Evolutionary conservation across 257 asterid genomes (phyloP).

Genomic region (Salvia miltiorrhiza): DNA sequence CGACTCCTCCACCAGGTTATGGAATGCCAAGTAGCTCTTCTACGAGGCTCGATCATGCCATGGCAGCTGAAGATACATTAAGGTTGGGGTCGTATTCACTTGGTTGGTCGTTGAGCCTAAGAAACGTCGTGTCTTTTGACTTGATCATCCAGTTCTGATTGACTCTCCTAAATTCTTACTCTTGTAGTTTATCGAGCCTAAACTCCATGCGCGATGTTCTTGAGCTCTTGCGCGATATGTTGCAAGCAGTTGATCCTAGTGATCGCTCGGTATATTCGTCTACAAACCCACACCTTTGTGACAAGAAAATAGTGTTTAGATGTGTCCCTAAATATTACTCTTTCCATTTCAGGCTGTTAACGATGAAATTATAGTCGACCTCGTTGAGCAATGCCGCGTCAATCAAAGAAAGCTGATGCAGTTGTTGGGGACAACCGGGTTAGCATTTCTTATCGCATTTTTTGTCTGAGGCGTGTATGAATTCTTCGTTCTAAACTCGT

Average conservation of each 20-base stretch:
- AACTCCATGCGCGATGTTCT: constrained; percentile 60
- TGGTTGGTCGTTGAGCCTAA: neutral
- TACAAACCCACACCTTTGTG: neutral
- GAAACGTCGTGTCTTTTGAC: neutral
- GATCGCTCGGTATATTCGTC: constrained; percentile 48
- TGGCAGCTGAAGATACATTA: constrained; percentile 66
- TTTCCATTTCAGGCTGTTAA: constrained; percentile 50
- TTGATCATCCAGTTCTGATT: neutral
- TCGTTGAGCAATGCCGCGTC: constrained; percentile 70
- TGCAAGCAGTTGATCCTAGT: constrained; percentile 67
- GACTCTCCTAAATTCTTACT: neutral
- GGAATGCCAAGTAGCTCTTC: constrained; percentile 95
- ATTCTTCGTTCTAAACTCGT: neutral
- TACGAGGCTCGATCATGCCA: constrained; percentile 81
- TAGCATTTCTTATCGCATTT: constrained; percentile 4
- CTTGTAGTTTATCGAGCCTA: constrained; percentile 52
- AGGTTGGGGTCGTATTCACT: constrained; percentile 42
- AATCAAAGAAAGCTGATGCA: constrained; percentile 85
- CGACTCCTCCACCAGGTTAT: constrained; percentile 71
- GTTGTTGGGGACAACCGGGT: constrained; percentile 65
- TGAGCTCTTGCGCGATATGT: constrained; percentile 79
- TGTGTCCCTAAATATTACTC: neutral
- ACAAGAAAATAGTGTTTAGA: neutral
- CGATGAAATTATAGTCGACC: constrained; percentile 36
- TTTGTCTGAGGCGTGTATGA: neutral